These are phyloP conservation scores for Toxicodendron radicans DNA, from an alignment of 345 rosid genomes.

Conservation along the genomic window DNA sequence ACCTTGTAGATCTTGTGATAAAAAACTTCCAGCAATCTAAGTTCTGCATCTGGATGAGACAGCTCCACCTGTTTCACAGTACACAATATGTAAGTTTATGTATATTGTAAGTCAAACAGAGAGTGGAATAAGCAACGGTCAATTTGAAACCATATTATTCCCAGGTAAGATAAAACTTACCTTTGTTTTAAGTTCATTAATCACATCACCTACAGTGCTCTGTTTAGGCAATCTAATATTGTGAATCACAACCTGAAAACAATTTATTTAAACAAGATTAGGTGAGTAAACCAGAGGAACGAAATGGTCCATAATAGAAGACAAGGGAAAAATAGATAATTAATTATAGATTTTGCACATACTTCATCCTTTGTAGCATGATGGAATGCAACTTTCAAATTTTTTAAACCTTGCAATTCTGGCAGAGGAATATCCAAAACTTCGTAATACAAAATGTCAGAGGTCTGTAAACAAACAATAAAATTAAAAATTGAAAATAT, in stretches of 20 bases:
- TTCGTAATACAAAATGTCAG: conserved; percentile 94
- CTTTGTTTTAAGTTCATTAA: conserved; percentile 86
- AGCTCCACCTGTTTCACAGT: conserved; percentile 70
- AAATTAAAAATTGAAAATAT: neutral
- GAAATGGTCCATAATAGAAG: neutral
- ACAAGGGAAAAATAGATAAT: conserved; percentile 11
- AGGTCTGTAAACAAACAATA: conserved; percentile 56
- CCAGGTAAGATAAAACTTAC: conserved; percentile 30
- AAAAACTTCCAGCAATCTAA: conserved; percentile 91
- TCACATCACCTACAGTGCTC: conserved; percentile 92
- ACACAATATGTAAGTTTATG: neutral
- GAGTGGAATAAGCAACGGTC: neutral
- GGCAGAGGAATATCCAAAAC: conserved; percentile 98
- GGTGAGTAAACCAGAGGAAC: conserved; percentile 8
- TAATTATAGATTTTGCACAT: conserved; percentile 19
- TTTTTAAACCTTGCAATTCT: conserved; percentile 90
- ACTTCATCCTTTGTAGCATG: conserved; percentile 86
- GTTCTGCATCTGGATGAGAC: conserved; percentile 89
- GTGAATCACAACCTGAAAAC: conserved; percentile 67
- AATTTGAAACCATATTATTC: neutral
- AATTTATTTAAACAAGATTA: conserved; percentile 16
- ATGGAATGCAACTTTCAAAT: conserved; percentile 88
- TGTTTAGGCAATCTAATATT: conserved; percentile 92
- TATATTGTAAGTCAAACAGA: neutral
- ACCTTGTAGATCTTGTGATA: conserved; percentile 97